A percentile compares a stretch with the other conserved stretches of the same genome.
Conservation (phyloP, 495 filamentous ascomycete species). For the Xylaria telfairii region DNA sequence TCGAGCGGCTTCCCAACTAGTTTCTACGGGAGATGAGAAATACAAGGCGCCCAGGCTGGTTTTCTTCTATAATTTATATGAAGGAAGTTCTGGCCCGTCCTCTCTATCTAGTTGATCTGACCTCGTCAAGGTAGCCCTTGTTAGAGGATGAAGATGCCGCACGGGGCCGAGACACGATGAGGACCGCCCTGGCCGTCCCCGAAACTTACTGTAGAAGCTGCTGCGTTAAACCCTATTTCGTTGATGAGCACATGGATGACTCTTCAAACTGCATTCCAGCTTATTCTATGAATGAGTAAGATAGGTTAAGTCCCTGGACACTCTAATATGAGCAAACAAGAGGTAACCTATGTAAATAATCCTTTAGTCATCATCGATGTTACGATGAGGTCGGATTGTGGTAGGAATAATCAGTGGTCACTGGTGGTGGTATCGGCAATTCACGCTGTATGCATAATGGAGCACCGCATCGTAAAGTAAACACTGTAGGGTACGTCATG, state of each 20-base stretch:
- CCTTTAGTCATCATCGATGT: background rate
- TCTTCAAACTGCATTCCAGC: background rate
- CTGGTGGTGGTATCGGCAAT: background rate
- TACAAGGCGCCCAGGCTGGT: background rate
- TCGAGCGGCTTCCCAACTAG: background rate
- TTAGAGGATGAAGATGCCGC: background rate
- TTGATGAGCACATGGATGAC: background rate
- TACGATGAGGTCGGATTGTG: background rate
- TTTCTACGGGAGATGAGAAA: background rate
- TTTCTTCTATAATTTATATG: background rate
- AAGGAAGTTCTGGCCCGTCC: background rate
- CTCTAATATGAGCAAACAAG: background rate
- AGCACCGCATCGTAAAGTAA: background rate
- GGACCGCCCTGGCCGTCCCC: background rate
- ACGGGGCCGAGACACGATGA: background rate
- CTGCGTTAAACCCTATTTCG: background rate
- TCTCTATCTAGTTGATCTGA: background rate
- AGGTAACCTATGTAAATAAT: background rate
- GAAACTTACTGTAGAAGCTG: too few species aligned
- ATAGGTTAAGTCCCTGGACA: background rate
- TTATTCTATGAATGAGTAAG: background rate
- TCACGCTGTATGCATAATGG: background rate
- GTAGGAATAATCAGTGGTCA: background rate
- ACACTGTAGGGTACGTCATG: background rate
- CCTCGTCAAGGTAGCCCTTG: background rate